Evolutionary conservation across 1,139 yeast species (phyloP), one percentile per base, ranked within the genome.

Genomic region (Kurtzmaniella natalensis): DNA sequence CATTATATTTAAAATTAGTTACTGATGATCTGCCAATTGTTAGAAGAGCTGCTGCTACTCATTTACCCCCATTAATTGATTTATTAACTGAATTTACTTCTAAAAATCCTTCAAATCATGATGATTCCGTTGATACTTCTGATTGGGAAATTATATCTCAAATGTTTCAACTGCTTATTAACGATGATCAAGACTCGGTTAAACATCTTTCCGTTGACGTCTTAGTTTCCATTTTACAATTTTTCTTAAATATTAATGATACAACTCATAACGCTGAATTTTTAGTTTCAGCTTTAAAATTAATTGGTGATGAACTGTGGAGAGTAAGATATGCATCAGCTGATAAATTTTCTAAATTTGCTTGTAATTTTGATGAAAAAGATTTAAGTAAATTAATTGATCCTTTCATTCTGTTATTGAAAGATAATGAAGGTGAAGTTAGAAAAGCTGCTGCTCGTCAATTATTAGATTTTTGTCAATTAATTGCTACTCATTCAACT

Each of bases 11-110:
- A 42, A 82, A 80, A 46, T 68, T 92, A 45, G 76, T 86, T 33
- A 75, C 76, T 43, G 98, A 94, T 59, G 98, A 94, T 42, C 87
- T 95, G 17, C 99, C 99, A 39, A 89, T 94, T 96, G 98, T 92
- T 24, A 79, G 96, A 59, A 79, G 97, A 54, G 83, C 95, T 13
- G 95, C 96, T 13, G 97, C 96, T 7, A 76, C 79, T 28, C 78
- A 83, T 55, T 72, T 92, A 46, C 95, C 97, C 2, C 65, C 61
- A 30, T 64, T 89, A 38, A 76, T 89, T 45, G 76, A 78, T 44
- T 63, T 76, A 36, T 61, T 75, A 46, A 70, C 87, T 30, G 55
- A 53, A 28, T 57, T 53, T 35, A 56, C 65, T 17, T 19, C 33
- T 11, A 10, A 22, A 20, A 16, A 44, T 46, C 15, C 33, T 49